These are phyloP conservation scores for Blastomyces percursus DNA, from an alignment of 2,329 filamentous ascomycete genomes.

Conservation along the genomic window DNA sequence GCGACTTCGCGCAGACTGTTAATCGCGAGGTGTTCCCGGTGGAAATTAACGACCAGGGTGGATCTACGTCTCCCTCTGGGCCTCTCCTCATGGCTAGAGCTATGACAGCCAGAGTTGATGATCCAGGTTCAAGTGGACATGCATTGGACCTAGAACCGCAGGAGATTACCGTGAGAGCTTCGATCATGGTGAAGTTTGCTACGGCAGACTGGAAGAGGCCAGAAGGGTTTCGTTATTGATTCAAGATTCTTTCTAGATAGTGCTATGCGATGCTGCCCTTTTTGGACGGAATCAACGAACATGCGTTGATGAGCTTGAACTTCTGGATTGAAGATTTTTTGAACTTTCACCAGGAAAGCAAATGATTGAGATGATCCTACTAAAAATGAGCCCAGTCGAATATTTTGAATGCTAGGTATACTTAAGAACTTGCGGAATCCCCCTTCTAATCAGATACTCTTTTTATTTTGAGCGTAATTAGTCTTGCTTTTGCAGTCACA, in stretches of 20 bases:
- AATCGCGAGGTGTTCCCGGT: conserved; percentile 13
- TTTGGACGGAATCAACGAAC: no score
- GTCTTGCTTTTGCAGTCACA: no score
- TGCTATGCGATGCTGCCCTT: background rate
- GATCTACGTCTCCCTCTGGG: background rate
- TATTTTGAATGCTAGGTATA: no score
- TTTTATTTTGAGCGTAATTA: no score
- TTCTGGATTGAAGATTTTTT: no score
- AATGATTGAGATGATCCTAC: no score
- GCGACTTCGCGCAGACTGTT: conserved; percentile 16
- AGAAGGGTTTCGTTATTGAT: background rate
- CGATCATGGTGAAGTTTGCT: background rate
- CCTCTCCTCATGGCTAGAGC: background rate
- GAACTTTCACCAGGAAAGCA: no score
- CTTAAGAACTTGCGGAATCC: no score
- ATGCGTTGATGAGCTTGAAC: no score
- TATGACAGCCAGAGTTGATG: background rate
- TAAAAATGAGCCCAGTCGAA: no score
- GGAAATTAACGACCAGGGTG: conserved; percentile 9
- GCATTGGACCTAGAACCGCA: conserved; percentile 1
- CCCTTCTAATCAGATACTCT: no score
- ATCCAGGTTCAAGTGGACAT: background rate
- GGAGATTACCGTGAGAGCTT: background rate
- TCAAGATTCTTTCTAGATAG: background rate
- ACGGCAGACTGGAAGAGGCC: background rate